These are phyloP conservation scores for Aspergillus phoenicis DNA, from an alignment of 2,329 filamentous ascomycete species.

Conservation along the genomic window DNA sequence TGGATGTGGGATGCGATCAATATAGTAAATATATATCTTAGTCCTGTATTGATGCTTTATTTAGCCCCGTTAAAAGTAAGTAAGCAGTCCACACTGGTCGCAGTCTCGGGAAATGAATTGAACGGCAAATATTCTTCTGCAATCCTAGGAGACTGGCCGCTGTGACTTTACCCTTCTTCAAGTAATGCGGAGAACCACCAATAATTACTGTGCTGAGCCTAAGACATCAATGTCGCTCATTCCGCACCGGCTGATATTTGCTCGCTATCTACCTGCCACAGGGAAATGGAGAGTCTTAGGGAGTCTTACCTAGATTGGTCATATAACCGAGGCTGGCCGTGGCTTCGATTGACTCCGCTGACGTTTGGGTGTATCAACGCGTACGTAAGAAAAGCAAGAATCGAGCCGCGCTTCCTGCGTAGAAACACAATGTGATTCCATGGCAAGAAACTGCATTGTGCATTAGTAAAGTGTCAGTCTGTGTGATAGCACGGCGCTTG, in stretches of 20 bases:
- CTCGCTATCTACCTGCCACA: neutral
- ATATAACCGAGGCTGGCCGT: slow-evolving; percentile 25
- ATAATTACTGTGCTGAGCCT: neutral
- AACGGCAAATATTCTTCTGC: too few relatives aligned
- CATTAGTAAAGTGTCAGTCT: neutral
- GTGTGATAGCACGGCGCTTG: neutral
- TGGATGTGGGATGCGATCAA: too few relatives aligned
- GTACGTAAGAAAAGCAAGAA: slow-evolving; percentile 10
- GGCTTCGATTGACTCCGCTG: slow-evolving; percentile 17
- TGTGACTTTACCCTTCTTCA: too few relatives aligned
- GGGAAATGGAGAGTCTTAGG: slow-evolving; percentile 1
- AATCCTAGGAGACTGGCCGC: too few relatives aligned
- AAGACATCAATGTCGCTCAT: neutral
- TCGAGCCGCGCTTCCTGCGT: slow-evolving; percentile 6
- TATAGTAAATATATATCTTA: too few relatives aligned
- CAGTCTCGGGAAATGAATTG: neutral
- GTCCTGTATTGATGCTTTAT: too few relatives aligned
- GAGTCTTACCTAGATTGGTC: slow-evolving; percentile 20
- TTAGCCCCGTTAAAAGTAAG: too few relatives aligned
- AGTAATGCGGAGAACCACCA: too few relatives aligned
- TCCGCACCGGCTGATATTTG: neutral
- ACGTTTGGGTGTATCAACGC: slow-evolving; percentile 2
- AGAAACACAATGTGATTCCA: slow-evolving; percentile 8
- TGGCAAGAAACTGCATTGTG: slow-evolving; percentile 3
- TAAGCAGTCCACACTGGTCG: neutral